Conservation (phyloP, 164 flowering plant species). For the Platanus orientalis region DNA sequence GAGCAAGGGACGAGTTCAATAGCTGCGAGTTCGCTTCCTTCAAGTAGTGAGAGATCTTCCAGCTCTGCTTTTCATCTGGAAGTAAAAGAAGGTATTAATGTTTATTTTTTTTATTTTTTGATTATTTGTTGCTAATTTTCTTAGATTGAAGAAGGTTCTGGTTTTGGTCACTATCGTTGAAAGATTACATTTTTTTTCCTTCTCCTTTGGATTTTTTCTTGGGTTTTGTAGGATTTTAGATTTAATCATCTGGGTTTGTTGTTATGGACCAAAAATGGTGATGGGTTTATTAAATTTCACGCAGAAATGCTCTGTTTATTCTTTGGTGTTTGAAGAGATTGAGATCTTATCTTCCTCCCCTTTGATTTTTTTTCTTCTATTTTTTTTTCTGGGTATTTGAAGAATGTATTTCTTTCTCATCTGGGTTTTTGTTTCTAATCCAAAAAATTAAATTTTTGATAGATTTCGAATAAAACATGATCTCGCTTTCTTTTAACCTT, state of each 20-base stretch:
- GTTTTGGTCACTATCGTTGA: background rate
- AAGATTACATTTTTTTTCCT: background rate
- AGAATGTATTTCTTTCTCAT: background rate
- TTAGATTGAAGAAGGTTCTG: background rate
- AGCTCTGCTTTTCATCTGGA: conserved; percentile 83
- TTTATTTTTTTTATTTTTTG: background rate
- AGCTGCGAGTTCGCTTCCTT: conserved; percentile 72
- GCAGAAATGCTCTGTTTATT: background rate
- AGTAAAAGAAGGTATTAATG: conserved; percentile 67
- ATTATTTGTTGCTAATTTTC: too few species aligned
- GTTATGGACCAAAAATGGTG: background rate
- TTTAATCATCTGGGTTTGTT: conserved; percentile 7
- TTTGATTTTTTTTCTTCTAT: background rate
- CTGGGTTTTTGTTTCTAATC: background rate
- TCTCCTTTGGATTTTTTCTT: background rate
- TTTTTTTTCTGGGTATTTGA: conserved; percentile 7
- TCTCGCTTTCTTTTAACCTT: background rate
- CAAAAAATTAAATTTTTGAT: background rate
- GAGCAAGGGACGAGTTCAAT: conserved; percentile 65
- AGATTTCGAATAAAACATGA: too few species aligned
- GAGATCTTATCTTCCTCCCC: too few species aligned
- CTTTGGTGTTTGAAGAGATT: background rate
- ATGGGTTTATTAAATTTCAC: background rate
- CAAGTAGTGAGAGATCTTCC: conserved; percentile 94
- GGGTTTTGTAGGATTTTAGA: conserved; percentile 7